Percentiles rank a stretch among this genome's conserved stretches.
phyloP scores from a whole-genome alignment of 345 rosid species.

The Pseudoturritis turrita region DNA sequence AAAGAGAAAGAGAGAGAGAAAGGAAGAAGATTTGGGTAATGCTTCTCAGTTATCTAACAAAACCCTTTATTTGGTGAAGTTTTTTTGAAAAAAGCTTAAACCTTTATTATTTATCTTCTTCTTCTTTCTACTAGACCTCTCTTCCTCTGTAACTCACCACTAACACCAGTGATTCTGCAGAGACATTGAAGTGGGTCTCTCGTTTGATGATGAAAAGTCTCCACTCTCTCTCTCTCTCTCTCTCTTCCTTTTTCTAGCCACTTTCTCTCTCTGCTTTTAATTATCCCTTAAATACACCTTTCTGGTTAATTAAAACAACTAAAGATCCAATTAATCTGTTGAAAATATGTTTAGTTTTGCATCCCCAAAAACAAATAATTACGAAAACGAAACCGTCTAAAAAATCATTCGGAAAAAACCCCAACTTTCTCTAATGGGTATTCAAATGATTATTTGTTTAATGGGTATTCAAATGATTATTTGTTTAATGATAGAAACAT shows the following conservation, averaged over 20 bases:
- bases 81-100: constrained; percentile 8
- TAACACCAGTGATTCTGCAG: constrained; percentile 31
- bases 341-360: background rate
- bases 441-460: constrained; percentile 10
- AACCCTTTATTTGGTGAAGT: constrained; percentile 18
- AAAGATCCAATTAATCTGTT: background rate
- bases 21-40: constrained; percentile 6
- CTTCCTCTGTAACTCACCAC: constrained; percentile 31
- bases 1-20: background rate
- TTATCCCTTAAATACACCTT: constrained; percentile 12
- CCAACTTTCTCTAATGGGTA: constrained; percentile 10
- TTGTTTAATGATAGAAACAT: background rate
- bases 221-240: constrained; percentile 17
- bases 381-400: constrained; percentile 8
- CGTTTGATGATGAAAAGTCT: constrained; percentile 29
- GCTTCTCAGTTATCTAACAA: constrained; percentile 10
- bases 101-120: constrained; percentile 18
- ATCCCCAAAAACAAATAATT: background rate
- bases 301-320: background rate
- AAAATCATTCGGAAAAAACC: background rate
- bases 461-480: constrained; percentile 22
- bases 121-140: constrained; percentile 5
- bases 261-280: constrained; percentile 21
- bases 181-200: constrained; percentile 38
- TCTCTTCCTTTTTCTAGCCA: background rate